These are phyloP conservation scores for Brachypodium distachyon DNA, from an alignment of 202 grass and related monocot species.

Conservation along the genomic window DNA sequence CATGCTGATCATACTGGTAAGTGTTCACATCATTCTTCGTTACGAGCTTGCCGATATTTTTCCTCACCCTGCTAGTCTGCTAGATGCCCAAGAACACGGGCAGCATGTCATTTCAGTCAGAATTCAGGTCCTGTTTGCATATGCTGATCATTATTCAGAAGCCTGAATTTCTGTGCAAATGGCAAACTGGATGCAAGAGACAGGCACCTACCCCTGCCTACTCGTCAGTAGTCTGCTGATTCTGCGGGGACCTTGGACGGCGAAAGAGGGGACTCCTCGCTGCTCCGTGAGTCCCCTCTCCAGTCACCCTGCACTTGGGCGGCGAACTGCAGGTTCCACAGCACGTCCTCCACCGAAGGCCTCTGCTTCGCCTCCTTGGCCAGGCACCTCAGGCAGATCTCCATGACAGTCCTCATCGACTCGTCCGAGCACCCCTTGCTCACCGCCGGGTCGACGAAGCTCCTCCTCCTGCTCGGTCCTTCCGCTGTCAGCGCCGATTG, in stretches of 20 bases:
- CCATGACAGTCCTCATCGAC: constrained; percentile 67
- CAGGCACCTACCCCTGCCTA: background rate
- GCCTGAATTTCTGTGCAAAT: background rate
- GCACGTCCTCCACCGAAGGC: constrained; percentile 87
- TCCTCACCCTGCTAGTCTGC: background rate
- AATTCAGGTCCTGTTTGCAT: background rate
- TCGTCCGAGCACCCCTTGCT: constrained; percentile 55
- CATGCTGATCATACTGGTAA: background rate
- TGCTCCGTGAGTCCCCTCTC: constrained; percentile 43
- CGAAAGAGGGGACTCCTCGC: constrained; percentile 57
- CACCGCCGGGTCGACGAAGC: constrained; percentile 45
- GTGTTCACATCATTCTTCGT: background rate
- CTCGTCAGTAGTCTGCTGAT: background rate
- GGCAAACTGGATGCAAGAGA: background rate
- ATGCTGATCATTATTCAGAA: background rate
- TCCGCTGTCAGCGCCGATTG: constrained; percentile 57
- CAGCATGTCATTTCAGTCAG: background rate
- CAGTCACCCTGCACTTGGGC: constrained; percentile 86
- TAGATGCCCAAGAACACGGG: background rate
- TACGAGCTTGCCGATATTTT: background rate
- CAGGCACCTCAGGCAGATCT: constrained; percentile 83
- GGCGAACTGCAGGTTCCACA: constrained; percentile 94
- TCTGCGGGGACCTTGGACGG: constrained; percentile 36
- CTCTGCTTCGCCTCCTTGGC: constrained; percentile 67
- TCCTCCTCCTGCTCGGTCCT: constrained; percentile 20